A percentile compares a stretch with the other conserved stretches of the same genome.
These are phyloP conservation scores for Conticribra weissflogii DNA, from an alignment of 108 stramenopile genomes.

Conservation along the genomic window DNA sequence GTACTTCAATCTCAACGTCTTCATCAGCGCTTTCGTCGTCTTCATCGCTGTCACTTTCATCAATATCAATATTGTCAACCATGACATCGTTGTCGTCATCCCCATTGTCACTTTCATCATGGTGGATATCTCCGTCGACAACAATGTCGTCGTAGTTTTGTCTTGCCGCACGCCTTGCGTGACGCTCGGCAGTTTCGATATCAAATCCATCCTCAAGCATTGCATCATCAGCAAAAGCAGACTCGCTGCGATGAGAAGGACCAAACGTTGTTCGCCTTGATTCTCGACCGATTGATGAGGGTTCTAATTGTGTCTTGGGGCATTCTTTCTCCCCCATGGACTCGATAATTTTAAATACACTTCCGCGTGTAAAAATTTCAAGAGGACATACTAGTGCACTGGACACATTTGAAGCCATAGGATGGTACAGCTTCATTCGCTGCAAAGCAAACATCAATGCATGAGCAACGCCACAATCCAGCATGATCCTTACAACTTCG, in stretches of 20 bases:
- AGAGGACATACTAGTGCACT: conserved; percentile 79
- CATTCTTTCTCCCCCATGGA: conserved; percentile 65
- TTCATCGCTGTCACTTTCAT: conserved; percentile 36
- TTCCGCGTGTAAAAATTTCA: conserved; percentile 83
- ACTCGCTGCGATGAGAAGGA: conserved; percentile 44
- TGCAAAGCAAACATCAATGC: conserved; percentile 78
- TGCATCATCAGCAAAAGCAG: conserved; percentile 59
- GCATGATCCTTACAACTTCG: conserved; percentile 86
- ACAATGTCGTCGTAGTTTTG: conserved; percentile 16
- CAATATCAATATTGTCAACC: conserved; percentile 9
- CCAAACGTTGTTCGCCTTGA: conserved; percentile 38
- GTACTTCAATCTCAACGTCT: conserved; percentile 45
- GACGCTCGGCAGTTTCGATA: conserved; percentile 26
- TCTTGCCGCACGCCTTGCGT: conserved; percentile 5
- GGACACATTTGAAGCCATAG: conserved; percentile 67
- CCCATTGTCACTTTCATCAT: conserved; percentile 29
- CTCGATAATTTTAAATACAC: conserved; percentile 60
- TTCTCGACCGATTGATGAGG: conserved; percentile 4
- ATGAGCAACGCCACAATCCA: conserved; percentile 80
- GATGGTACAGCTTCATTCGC: conserved; percentile 76
- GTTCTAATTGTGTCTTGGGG: conserved; percentile 21
- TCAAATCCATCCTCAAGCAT: conserved; percentile 81
- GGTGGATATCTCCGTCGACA: conserved; percentile 34
- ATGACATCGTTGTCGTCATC: conserved; percentile 24
- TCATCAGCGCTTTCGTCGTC: conserved; percentile 18